Base-by-base conservation (phyloP, 768 basidiomycete species). In the Leucocoprinus leucothites region DNA sequence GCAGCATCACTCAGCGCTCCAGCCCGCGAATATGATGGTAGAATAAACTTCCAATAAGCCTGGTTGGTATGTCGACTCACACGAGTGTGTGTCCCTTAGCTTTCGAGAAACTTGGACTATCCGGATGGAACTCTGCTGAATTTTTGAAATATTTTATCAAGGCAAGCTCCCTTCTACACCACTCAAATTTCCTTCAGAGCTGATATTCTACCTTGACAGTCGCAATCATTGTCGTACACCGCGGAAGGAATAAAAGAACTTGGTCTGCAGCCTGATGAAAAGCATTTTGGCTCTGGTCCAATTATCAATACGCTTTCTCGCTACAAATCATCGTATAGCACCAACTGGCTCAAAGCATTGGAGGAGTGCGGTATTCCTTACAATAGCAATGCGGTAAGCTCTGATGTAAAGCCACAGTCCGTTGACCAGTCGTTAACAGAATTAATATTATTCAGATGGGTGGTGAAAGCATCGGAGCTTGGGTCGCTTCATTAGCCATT, bases 21-120 rank as follows among this genome's bases (percentile, higher is more conserved):
- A 18, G 60, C 60, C 3, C 34, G 45, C 34, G 63, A 63, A 41
- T 63, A 60, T 19, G 55, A 61, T 31, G 58, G 63, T 61, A 24
- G 3, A 46, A 5, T 5, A 7, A 8, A 16, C n/a, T 14, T n/a
- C n/a, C n/a, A n/a, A n/a, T n/a, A n/a, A n/a, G n/a, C 21, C 13
- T 26, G 22, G 24, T n/a, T 13, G 8, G 3, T n/a, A n/a, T n/a
- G n/a, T n/a, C n/a, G n/a, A n/a, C n/a, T n/a, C n/a, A n/a, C n/a
- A n/a, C n/a, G n/a, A n/a, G n/a, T n/a, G n/a, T n/a, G n/a, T n/a
- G n/a, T n/a, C n/a, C n/a, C 3, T 13, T 28, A 63, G 62, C 56
- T 14, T 44, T 61, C 21, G 60, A 59, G 47, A 49, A n/a, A n/a
- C 43, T 61, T 2, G 62, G 62, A 18, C 49, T 48, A 9, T 28